These are phyloP conservation scores for Candida tropicalis DNA, from an alignment of 1,139 yeast genomes.

Conservation along the genomic window DNA sequence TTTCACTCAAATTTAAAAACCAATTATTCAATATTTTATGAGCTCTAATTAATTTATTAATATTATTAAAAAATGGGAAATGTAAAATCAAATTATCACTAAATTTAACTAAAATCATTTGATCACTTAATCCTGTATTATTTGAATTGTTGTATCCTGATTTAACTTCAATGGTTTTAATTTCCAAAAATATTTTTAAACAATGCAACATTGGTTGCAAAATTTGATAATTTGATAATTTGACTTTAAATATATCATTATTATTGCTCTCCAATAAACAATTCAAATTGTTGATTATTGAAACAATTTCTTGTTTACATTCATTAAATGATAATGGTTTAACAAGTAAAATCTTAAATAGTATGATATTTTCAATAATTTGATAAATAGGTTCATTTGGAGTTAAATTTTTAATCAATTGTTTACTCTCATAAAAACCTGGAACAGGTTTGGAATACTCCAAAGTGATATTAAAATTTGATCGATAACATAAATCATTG, in stretches of 20 bases:
- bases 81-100: slow-evolving; percentile 30
- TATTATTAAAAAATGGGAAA: slow-evolving; percentile 34
- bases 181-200: slow-evolving; percentile 28
- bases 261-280: slow-evolving; percentile 22
- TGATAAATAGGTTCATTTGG: slow-evolving; percentile 11
- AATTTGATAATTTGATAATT: slow-evolving; percentile 37
- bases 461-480: slow-evolving; percentile 19
- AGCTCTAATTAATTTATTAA: slow-evolving; percentile 32
- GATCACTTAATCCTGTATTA: slow-evolving; percentile 15
- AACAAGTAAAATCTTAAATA: slow-evolving; percentile 36
- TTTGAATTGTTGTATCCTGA: slow-evolving; percentile 1
- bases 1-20: slow-evolving; percentile 29
- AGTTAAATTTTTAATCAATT: slow-evolving; percentile 8
- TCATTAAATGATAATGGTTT: slow-evolving; percentile 26
- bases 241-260: slow-evolving; percentile 31
- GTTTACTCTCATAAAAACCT: slow-evolving; percentile 19
- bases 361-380: slow-evolving; percentile 16
- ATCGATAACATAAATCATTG: slow-evolving; percentile 21
- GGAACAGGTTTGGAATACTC: slow-evolving; percentile 12
- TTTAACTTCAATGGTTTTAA: slow-evolving; percentile 25
- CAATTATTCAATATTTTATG: slow-evolving; percentile 28
- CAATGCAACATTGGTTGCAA: slow-evolving; percentile 40
- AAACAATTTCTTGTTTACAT: slow-evolving; percentile 26
- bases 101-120: slow-evolving; percentile 18
- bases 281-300: slow-evolving; percentile 26